Conservation (phyloP, 2,329 filamentous ascomycete species). For the Aspergillus sojae region DNA sequence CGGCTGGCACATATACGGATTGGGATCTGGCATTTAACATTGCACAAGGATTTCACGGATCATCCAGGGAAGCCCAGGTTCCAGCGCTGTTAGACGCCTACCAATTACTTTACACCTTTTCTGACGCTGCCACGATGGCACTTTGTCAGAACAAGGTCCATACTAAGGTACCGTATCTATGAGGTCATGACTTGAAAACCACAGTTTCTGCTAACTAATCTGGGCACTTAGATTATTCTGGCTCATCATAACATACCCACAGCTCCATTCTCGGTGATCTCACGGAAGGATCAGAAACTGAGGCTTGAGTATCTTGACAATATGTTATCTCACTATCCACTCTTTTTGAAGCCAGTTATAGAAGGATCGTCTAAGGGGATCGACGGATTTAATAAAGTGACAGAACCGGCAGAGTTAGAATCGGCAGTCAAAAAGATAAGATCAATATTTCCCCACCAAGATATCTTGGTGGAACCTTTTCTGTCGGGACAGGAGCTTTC, state of each 20-base stretch:
- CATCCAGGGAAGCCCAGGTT: slow-evolving; percentile 24
- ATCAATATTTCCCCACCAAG: not conserved
- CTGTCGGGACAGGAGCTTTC: not conserved
- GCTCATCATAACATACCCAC: too few relatives aligned
- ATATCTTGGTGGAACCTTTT: not conserved
- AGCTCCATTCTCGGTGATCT: too few relatives aligned
- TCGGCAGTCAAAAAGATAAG: not conserved
- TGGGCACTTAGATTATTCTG: too few relatives aligned
- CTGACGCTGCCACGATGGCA: slow-evolving; percentile 23
- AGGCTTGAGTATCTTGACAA: too few relatives aligned
- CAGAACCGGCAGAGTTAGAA: not conserved
- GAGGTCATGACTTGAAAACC: too few relatives aligned
- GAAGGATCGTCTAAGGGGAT: slow-evolving; percentile 22
- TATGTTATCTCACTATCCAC: slow-evolving; percentile 12
- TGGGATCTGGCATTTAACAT: slow-evolving; percentile 31
- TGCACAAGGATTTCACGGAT: slow-evolving; percentile 22
- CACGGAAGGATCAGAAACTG: too few relatives aligned
- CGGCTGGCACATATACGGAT: slow-evolving; percentile 12
- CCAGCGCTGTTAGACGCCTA: slow-evolving; percentile 28
- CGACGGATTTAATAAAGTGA: slow-evolving; percentile 6
- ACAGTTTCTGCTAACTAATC: too few relatives aligned
- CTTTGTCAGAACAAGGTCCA: slow-evolving; percentile 20
- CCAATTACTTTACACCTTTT: slow-evolving; percentile 23
- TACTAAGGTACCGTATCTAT: too few relatives aligned
- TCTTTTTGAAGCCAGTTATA: slow-evolving; percentile 18